Base-by-base conservation (phyloP, 345 rosid genomes). In the Pistacia atlantica region DNA sequence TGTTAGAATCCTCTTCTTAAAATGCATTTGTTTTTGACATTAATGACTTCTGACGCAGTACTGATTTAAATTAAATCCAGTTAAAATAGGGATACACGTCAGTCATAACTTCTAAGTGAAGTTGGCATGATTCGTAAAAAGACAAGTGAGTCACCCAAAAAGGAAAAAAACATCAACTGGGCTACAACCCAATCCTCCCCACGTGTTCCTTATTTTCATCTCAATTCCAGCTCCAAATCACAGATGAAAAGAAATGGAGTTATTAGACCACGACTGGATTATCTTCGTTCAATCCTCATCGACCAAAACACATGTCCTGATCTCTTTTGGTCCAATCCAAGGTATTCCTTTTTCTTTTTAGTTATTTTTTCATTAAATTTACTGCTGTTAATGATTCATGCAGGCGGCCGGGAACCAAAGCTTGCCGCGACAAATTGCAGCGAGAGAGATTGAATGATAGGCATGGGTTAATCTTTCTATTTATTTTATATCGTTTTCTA, bases 401-500 rank as follows among this genome's bases (percentile, higher is more conserved):
- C 66, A 59, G 84, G 77, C 80, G 70, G 67, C 75, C 83, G 6
- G 80, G 86, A 78, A 77, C 86, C 22, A 95, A 93, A 84, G 99
- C 98, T 11, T 87, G 97, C 78, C 93, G 98, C 25, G 99, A 93
- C 87, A 91, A 89, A 81, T 78, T 88, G 90, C 92, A 97, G 65
- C 87, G 99, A 81, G 97, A 95, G 82, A 85, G 76, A 81, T 84
- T 95, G 75, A 95, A 95, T 65, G 96, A 93, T 77, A 92, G 84
- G 99, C 85, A 78, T 66, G 81, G 25, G 60, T 75, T 58, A 11
- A 62, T n/a, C 67, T 11, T 31, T 59, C 58, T 14, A 35, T 51
- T 38, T 42, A 68, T 70, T 67, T 31, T 37, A 25, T 25, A 25
- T 25, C 25, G 25, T 25, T 25, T 25, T 25, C 25, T 25, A 25